A percentile compares a stretch with the other conserved stretches of the same genome.
Evolutionary conservation across 2,329 filamentous ascomycete species (phyloP).

Genomic region (Berkeleyomyces basicola): DNA sequence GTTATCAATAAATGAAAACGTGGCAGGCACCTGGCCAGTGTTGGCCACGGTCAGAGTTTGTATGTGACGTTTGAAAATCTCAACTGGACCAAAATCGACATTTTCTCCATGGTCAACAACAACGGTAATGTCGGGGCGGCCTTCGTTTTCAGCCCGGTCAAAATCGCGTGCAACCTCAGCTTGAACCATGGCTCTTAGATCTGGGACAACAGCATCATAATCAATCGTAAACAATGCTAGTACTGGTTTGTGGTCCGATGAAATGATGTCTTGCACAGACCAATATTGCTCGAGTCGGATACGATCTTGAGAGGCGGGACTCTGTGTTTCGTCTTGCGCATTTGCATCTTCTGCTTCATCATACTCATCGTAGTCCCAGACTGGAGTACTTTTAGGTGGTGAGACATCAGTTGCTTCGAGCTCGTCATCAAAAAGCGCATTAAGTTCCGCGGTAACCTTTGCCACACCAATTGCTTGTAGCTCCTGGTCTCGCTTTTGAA

Average conservation of each 20-base stretch:
- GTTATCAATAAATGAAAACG: constrained; percentile 62
- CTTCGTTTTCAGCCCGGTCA: constrained; percentile 83
- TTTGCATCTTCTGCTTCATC: constrained; percentile 6
- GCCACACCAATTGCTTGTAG: constrained; percentile 70
- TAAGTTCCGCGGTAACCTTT: constrained; percentile 57
- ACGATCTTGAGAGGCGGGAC: constrained; percentile 15
- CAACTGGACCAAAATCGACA: constrained; percentile 63
- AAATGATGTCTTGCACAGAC: constrained; percentile 76
- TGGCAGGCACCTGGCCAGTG: constrained; percentile 68
- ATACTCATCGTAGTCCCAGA: constrained; percentile 13
- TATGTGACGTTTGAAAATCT: constrained; percentile 48
- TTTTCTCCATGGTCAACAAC: constrained; percentile 55
- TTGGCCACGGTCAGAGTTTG: constrained; percentile 75
- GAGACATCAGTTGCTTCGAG: constrained; percentile 54
- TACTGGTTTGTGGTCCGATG: constrained; percentile 91
- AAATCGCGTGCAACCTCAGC: constrained; percentile 76
- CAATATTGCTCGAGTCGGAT: constrained; percentile 52
- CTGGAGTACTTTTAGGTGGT: constrained; percentile 25
- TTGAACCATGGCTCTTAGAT: constrained; percentile 68
- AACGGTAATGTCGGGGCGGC: constrained; percentile 64
- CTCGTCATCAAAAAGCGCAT: constrained; percentile 79
- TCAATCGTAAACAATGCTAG: constrained; percentile 67
- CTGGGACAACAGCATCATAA: constrained; percentile 73
- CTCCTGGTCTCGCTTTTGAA: constrained; percentile 56
- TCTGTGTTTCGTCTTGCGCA: neutral